Base-by-base conservation (phyloP, 2,329 filamentous ascomycete genomes). In the Penicillium digitatum region DNA sequence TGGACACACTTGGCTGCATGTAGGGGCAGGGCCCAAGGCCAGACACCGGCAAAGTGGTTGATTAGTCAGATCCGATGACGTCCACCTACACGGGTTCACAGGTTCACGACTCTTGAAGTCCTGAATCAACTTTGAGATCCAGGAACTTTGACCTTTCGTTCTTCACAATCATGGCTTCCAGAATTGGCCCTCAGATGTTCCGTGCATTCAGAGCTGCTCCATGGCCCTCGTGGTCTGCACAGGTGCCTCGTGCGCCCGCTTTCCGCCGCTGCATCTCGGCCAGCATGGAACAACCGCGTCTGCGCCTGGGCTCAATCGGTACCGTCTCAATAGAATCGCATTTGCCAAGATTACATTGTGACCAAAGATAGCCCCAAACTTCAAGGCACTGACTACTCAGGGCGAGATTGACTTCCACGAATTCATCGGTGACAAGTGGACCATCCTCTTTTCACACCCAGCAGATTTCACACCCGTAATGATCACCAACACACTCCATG, bases 381-480 rank as follows among this genome's bases (percentile, higher is more conserved):
- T 87, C 78, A 75, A 85, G 66, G 85, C 85, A 55, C 77, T 85
- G 68, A 87, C 85, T 59, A 87, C 85, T 55, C 74, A 79, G 59
- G 85, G 85, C 57, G 78, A 80, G 54, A 87, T 87, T 66, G 80
- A 87, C 73, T 88, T 88, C 78, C 85, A 87, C 74, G 75, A 87
- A 67, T 87, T 84, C 76, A 85, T 87, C 62, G 84, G 82, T 66
- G 78, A 86, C 75, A 83, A 79, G 62, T 87, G 84, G 84, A 81
- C 85, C 56, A 79, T 88, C 59, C 79, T 87, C 60, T 87, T 87
- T 79, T 87, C 84, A 39, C 85, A 87, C 74, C 85, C 84, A 16
- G 85, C 76, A 52, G 92, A 96, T 77, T 96, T 89, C 81, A 96
- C 92, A 1, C 92, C 92, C 52, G 92, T 96, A 57, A 18, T n/a